Evolutionary conservation across 805 yeast genomes (phyloP), one percentile per base, ranked within the genome.

Genomic region (Metschnikowia arizonensis): DNA sequence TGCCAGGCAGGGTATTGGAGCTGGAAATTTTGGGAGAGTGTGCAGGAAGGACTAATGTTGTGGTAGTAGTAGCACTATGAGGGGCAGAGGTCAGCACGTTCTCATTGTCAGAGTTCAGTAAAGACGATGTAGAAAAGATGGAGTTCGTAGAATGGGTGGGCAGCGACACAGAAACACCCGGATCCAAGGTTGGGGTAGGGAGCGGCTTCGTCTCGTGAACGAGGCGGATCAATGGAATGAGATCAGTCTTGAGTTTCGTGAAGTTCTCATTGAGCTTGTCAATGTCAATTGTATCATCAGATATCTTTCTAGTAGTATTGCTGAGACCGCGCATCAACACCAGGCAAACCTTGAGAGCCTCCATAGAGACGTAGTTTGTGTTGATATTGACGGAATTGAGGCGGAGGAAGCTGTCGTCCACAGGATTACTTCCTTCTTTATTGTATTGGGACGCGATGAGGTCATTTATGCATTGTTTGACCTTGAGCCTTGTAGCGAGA

Each of bases 151-250:
- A 58, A 26, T 51, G 54, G 0, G 68, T 61, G n/a, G 72, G 72
- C 44, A 66, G 63, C 4, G 56, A 48, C 3, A 52, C 46, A 10
- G 62, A 55, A 17, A 45, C 23, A 1, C 74, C 73, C 1, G 76
- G 75, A 50, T 60, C 77, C 33, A 70, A 60, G 1, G 78, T 75
- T 5, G 85, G 88, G 0, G 84, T 78, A 0, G 88, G 88, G 42
- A 83, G 67, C 4, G 88, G 88, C 55, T 79, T 76, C 50, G 77
- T 64, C 60, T 84, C 89, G 55, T 84, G 84, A 37, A 77, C 68
- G 40, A 77, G 67, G 46, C 83, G 73, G 45, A 82, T 72, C 6
- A 83, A 72, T 1, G 89, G 90, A 33, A 81, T 65, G 53, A 84
- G 63, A 49, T 84, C 90, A 36, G 82, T 79, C 42, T 83, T 72